Conservation (phyloP, 768 basidiomycete species). For the Rubroboletus satanas region DNA sequence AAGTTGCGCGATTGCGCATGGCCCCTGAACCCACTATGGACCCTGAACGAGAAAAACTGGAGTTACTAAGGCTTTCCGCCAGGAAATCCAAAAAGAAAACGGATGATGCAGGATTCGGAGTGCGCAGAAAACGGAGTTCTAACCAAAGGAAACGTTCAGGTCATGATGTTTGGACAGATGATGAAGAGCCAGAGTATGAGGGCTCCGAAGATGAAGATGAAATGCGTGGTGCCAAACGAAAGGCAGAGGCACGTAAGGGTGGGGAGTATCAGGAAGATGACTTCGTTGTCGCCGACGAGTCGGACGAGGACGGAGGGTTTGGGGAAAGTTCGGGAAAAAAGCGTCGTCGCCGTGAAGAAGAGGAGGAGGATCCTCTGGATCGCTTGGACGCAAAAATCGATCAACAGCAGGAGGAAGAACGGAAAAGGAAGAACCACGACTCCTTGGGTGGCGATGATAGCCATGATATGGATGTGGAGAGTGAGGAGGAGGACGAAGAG, state of each 20-base stretch:
- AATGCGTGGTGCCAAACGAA: slow-evolving; percentile 40
- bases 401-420: slow-evolving; percentile 51
- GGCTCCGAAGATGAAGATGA: slow-evolving; percentile 63
- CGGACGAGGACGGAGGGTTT: slow-evolving; percentile 55
- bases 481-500: slow-evolving; percentile 69
- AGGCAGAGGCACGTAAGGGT: slow-evolving; percentile 45
- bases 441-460: slow-evolving; percentile 34
- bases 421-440: slow-evolving; percentile 39
- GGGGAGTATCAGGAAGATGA: slow-evolving; percentile 83
- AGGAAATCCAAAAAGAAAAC: slow-evolving; percentile 60
- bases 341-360: slow-evolving; percentile 39
- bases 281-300: slow-evolving; percentile 76
- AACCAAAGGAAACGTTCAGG: slow-evolving; percentile 38
- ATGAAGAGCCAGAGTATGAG: slow-evolving; percentile 57
- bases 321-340: slow-evolving; percentile 35
- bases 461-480: slow-evolving; percentile 69
- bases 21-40: slow-evolving; percentile 74
- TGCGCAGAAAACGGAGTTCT: slow-evolving; percentile 46
- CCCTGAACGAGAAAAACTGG: slow-evolving; percentile 69
- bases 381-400: slow-evolving; percentile 65
- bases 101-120: slow-evolving; percentile 47
- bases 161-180: slow-evolving; percentile 61
- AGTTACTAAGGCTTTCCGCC: slow-evolving; percentile 59
- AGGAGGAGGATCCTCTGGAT: slow-evolving; percentile 60
- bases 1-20: slow-evolving; percentile 74